phyloP scores from a whole-genome alignment of 129 eudicot species.

The Pseudognaphalium luteoalbum region DNA sequence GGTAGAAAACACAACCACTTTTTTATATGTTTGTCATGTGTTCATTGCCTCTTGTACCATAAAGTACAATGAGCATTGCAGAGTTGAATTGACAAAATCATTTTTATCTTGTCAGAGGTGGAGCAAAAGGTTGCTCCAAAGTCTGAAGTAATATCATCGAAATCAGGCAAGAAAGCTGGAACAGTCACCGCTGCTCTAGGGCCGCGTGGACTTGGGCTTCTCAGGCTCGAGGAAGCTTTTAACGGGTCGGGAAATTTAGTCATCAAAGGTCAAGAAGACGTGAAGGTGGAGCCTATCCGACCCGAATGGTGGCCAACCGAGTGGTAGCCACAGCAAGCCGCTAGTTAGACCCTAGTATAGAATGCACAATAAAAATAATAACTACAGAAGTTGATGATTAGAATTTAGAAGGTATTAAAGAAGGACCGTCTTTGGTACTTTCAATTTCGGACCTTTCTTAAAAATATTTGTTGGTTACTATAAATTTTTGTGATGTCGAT shows the following conservation, averaged over 20 bases:
- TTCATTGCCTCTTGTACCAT: neutral
- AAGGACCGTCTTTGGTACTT: too few relatives aligned
- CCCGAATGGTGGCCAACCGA: conserved; percentile 93
- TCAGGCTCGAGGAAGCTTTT: conserved; percentile 79
- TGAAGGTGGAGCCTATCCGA: conserved; percentile 59
- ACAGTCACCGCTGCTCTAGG: conserved; percentile 75
- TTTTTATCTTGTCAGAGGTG: conserved; percentile 46
- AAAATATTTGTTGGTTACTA: too few relatives aligned
- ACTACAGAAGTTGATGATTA: too few relatives aligned
- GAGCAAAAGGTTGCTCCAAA: conserved; percentile 63
- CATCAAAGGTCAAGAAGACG: conserved; percentile 70
- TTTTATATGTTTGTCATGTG: neutral
- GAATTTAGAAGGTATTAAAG: too few relatives aligned
- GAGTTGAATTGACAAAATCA: neutral
- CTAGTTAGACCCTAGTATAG: conserved; percentile 35
- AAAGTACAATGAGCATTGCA: neutral
- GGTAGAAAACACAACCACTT: conserved; percentile 31
- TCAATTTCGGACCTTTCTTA: too few relatives aligned
- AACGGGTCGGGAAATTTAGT: conserved; percentile 46
- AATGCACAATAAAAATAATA: too few relatives aligned
- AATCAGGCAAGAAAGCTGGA: conserved; percentile 74
- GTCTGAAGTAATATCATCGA: conserved; percentile 47
- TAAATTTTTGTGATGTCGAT: too few relatives aligned
- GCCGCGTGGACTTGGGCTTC: conserved; percentile 65
- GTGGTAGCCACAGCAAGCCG: conserved; percentile 56